phyloP scores from a whole-genome alignment of 305 asterid species.

The Nicotiana rustica region DNA sequence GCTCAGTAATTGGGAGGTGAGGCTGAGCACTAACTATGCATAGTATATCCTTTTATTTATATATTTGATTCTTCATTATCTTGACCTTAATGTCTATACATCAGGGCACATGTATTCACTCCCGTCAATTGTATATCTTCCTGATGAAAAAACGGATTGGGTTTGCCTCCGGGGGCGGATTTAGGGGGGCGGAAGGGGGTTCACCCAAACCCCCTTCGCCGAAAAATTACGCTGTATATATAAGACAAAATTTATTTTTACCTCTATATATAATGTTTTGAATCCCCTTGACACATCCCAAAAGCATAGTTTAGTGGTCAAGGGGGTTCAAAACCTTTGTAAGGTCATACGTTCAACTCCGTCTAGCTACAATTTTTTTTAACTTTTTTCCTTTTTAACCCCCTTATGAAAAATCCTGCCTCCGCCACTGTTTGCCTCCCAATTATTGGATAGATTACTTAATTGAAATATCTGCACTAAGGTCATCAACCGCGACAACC shows the following conservation, averaged over 20 bases:
- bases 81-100: constrained; percentile 2
- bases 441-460: neutral
- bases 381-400: no score
- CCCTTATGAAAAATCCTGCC: no score
- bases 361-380: no score
- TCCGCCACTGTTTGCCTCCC: neutral
- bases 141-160: neutral
- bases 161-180: neutral
- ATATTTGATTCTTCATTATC: constrained; percentile 3
- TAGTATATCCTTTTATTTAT: neutral
- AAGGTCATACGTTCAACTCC: no score
- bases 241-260: no score
- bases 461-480: neutral
- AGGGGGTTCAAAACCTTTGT: no score
- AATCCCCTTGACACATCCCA: no score
- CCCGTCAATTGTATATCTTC: constrained; percentile 5
- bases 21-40: neutral
- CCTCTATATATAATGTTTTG: no score
- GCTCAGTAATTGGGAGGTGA: neutral
- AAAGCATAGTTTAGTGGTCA: no score
- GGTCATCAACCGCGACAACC: neutral
- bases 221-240: no score
- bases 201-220: no score
- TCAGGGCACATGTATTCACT: constrained; percentile 4
- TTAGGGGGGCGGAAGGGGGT: no score